Evolutionary conservation across 2,329 filamentous ascomycete species (phyloP), one percentile per base, ranked within the genome.

Genomic region (Stachybotrys elegans): DNA sequence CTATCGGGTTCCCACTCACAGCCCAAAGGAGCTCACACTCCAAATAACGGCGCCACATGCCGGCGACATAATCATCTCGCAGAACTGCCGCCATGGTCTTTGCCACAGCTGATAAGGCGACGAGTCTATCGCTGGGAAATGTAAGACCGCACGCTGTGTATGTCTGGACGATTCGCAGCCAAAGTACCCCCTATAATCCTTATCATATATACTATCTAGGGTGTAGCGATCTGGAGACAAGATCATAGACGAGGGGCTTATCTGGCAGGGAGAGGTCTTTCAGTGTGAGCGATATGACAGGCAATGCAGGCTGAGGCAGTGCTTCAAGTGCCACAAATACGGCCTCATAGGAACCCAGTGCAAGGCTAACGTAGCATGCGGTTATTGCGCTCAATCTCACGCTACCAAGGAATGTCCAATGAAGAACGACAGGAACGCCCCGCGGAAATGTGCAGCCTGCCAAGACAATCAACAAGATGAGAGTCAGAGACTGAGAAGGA

Each of bases 21-120:
- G 32, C 12, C 32, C 16, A 35, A 35, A 35, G 32, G 12, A 46
- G 40, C 16, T 43, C 23, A 6, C 40, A 21, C 23, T 44, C 47
- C 12, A 50, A 19, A 23, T 21, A 38, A 4, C 40, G 43, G 6
- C 42, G 29, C 48, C 48, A 50, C 45, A 51, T 50, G 8, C 48
- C 45, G 7, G 45, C 38, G 5, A 51, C 36, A 19, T 48, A 51
- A 1, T 43, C 29, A n/a, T 50, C 40, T 7, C 39, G n/a, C 4
- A 42, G 5, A 9, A 48, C 7, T 3, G 9, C 20, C 5, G 29
- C 35, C 36, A 50, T 45, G 6, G 14, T 34, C 22, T 43, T 51
- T 5, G 43, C 45, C 9, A 50, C 35, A 27, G 17, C 45, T 2
- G 49, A 50, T 11, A 31, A 20, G 3, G 47, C 47, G 8, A 46